These are phyloP conservation scores for Fomitopsis pinicola DNA, from an alignment of 1,284 basidiomycete species.

Conservation along the genomic window DNA sequence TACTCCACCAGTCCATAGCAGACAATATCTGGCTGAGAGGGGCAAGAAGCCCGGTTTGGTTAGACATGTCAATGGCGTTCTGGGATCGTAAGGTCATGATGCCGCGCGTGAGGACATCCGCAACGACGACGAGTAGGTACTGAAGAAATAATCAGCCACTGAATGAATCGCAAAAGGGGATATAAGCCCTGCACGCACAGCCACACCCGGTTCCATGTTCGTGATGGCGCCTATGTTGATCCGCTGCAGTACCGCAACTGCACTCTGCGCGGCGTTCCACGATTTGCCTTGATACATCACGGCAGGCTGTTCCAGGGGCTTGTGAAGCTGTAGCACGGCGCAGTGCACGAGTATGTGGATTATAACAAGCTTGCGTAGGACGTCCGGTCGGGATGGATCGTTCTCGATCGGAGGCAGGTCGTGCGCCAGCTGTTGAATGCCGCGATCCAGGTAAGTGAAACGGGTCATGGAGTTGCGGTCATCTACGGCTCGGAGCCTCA, in stretches of 20 bases:
- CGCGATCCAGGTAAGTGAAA: slow-evolving; percentile 26
- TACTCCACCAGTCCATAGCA: slow-evolving; percentile 14
- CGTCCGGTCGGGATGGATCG: slow-evolving; percentile 11
- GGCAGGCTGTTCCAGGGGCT: slow-evolving; percentile 23
- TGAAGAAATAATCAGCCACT: slow-evolving; percentile 5
- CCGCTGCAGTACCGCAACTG: slow-evolving; percentile 19
- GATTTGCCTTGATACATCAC: slow-evolving; percentile 20
- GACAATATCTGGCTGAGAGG: slow-evolving; percentile 13
- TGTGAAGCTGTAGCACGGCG: slow-evolving; percentile 34
- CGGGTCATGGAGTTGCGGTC: slow-evolving; percentile 19
- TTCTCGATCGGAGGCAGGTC: slow-evolving; percentile 20
- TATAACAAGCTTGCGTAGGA: slow-evolving; percentile 25
- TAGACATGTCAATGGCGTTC: slow-evolving; percentile 8
- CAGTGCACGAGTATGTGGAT: slow-evolving; percentile 30
- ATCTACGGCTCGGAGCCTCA: slow-evolving; percentile 5
- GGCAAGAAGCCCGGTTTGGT: slow-evolving; percentile 8
- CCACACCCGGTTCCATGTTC: slow-evolving; percentile 27
- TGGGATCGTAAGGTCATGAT: slow-evolving; percentile 2
- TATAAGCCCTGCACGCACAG: slow-evolving; percentile 15
- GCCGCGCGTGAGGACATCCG: slow-evolving; percentile 14
- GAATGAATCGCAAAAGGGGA: background rate
- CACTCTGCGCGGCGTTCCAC: slow-evolving; percentile 23
- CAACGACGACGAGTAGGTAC: slow-evolving; percentile 18
- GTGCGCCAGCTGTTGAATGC: slow-evolving; percentile 26
- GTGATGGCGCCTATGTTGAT: slow-evolving; percentile 13